A percentile compares a stretch with the other conserved stretches of the same genome.
Evolutionary conservation across 1,284 basidiomycete genomes (phyloP).

Genomic region (Porogramme epimiltina): DNA sequence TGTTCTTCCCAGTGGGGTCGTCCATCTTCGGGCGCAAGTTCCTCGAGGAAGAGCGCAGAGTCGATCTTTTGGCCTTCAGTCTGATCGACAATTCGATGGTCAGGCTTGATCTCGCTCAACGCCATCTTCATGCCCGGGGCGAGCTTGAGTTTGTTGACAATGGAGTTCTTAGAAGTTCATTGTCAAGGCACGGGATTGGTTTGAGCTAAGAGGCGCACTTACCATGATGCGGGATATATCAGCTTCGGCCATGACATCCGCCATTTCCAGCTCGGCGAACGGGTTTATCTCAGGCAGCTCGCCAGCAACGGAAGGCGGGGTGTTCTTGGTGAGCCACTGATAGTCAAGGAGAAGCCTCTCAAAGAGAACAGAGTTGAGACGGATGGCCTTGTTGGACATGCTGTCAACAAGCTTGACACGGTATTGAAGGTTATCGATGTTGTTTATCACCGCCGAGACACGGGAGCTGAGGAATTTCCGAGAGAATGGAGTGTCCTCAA

Average conservation of each 20-base stretch:
- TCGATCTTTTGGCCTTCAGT: not conserved
- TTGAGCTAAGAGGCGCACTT: not conserved
- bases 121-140: not conserved
- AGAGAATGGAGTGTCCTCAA: no score
- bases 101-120: no score
- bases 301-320: no score
- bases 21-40: not conserved
- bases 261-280: not conserved
- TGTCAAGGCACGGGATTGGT: not conserved
- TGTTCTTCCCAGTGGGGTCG: not conserved
- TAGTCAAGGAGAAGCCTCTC: no score
- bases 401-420: no score
- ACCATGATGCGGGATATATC: not conserved
- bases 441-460: no score
- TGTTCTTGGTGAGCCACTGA: no score
- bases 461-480: no score
- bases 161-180: not conserved
- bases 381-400: no score
- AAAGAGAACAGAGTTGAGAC: no score
- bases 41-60: not conserved
- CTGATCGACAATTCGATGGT: not conserved
- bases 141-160: not conserved
- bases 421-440: no score
- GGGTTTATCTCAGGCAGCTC: not conserved
- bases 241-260: not conserved